Evolutionary conservation across 345 rosid genomes (phyloP).

Genomic region (Aurinia saxatilis): DNA sequence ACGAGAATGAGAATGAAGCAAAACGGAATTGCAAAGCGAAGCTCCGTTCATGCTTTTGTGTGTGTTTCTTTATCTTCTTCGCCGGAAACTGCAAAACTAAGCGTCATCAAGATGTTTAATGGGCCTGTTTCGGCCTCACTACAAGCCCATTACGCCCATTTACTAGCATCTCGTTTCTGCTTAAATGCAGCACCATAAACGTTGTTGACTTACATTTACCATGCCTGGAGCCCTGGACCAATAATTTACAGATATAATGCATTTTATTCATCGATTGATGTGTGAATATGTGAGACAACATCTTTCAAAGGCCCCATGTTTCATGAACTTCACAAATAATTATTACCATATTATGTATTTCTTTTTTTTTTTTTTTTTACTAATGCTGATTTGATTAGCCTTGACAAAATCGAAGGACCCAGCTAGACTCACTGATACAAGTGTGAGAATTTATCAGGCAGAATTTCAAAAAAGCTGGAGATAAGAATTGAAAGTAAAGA

Average conservation of each 20-base stretch:
- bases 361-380: not conserved
- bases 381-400: slow-evolving; percentile 19
- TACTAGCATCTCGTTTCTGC: not conserved
- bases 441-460: not conserved
- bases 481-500: slow-evolving; percentile 8
- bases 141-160: not conserved
- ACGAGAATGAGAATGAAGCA: slow-evolving; percentile 11
- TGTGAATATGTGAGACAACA: slow-evolving; percentile 19
- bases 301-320: slow-evolving; percentile 23
- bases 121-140: not conserved
- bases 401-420: slow-evolving; percentile 24
- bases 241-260: slow-evolving; percentile 8
- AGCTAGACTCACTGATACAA: not conserved
- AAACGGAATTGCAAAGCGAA: slow-evolving; percentile 23
- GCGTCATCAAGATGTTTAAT: not conserved
- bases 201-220: slow-evolving; percentile 4
- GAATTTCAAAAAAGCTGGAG: not conserved
- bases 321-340: not conserved
- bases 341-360: not conserved
- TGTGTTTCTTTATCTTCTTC: slow-evolving; percentile 28
- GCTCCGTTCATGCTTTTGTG: slow-evolving; percentile 21
- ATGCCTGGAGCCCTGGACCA: slow-evolving; percentile 10
- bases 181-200: slow-evolving; percentile 4
- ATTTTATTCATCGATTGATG: slow-evolving; percentile 6
- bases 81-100: not conserved